phyloP scores from a whole-genome alignment of 2,329 filamentous ascomycete species.

The Venturia aucupariae region DNA sequence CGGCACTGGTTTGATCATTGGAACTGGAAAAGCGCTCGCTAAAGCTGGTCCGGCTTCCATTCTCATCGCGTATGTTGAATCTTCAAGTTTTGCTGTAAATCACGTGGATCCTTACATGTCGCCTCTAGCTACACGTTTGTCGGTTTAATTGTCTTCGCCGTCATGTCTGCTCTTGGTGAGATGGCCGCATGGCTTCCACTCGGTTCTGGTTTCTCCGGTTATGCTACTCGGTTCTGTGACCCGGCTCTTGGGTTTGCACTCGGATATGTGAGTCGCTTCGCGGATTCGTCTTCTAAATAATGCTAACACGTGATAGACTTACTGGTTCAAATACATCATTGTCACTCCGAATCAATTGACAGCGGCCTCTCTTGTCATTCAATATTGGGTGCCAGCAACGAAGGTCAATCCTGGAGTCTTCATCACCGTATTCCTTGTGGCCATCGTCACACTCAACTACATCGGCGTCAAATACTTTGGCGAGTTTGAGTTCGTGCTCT shows the following conservation, averaged over 20 bases:
- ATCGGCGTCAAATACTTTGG: slow-evolving; percentile 50
- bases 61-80: slow-evolving; percentile 45
- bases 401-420: slow-evolving; percentile 69
- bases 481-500: slow-evolving; percentile 42
- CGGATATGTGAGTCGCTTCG: slow-evolving; percentile 48
- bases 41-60: slow-evolving; percentile 49
- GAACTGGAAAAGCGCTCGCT: slow-evolving; percentile 34
- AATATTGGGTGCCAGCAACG: slow-evolving; percentile 60
- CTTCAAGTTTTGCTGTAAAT: neutral
- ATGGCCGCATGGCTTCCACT: slow-evolving; percentile 79
- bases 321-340: slow-evolving; percentile 73
- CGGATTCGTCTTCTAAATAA: neutral
- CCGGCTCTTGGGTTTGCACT: slow-evolving; percentile 72
- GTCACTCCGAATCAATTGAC: slow-evolving; percentile 78
- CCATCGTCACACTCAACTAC: slow-evolving; percentile 37
- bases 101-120: neutral
- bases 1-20: slow-evolving; percentile 61
- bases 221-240: slow-evolving; percentile 70
- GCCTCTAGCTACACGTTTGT: slow-evolving; percentile 48
- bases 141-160: slow-evolving; percentile 37
- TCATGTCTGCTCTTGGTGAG: slow-evolving; percentile 54
- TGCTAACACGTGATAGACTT: slow-evolving; percentile 24
- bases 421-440: slow-evolving; percentile 51
- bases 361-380: slow-evolving; percentile 67
- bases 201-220: slow-evolving; percentile 71